Evolutionary conservation across 176 grass and related monocot genomes (phyloP).

Genomic region (Bolboschoenus planiculmis): DNA sequence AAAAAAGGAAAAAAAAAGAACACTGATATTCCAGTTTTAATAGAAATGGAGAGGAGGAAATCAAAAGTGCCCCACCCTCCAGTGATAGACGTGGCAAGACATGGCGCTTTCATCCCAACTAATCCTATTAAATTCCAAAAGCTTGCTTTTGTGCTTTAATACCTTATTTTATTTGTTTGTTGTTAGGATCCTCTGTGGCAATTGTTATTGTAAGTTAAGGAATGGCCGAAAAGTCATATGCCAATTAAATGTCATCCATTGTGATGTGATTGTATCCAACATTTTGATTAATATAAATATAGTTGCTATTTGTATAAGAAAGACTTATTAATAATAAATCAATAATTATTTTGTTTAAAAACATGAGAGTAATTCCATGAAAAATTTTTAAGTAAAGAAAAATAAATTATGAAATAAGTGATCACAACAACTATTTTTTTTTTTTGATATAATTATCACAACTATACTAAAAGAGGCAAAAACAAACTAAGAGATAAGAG

Average conservation of each 20-base stretch:
- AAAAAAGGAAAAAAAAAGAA: too few relatives aligned
- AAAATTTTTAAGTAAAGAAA: not conserved
- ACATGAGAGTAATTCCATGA: not conserved
- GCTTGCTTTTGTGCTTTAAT: conserved; percentile 9
- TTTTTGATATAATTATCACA: too few relatives aligned
- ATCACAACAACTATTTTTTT: not conserved
- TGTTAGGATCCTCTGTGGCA: conserved; percentile 18
- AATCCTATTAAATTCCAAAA: conserved; percentile 28
- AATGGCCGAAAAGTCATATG: not conserved
- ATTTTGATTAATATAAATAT: not conserved
- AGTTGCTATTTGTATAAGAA: not conserved
- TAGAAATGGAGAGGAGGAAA: not conserved
- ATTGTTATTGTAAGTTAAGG: not conserved
- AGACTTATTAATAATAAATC: not conserved
- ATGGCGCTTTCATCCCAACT: not conserved
- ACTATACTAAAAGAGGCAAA: too few relatives aligned
- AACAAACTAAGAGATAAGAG: not conserved
- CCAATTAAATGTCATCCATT: not conserved
- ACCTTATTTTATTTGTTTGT: not conserved
- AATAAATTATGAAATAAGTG: not conserved
- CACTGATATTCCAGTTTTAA: not conserved
- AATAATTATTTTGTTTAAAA: not conserved
- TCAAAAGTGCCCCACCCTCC: not conserved
- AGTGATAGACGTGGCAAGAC: not conserved
- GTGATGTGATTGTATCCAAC: too few relatives aligned